Percentiles rank a stretch among this genome's conserved stretches.
These are phyloP conservation scores for Panaeolus papilionaceus DNA, from an alignment of 768 basidiomycete species.

Conservation along the genomic window DNA sequence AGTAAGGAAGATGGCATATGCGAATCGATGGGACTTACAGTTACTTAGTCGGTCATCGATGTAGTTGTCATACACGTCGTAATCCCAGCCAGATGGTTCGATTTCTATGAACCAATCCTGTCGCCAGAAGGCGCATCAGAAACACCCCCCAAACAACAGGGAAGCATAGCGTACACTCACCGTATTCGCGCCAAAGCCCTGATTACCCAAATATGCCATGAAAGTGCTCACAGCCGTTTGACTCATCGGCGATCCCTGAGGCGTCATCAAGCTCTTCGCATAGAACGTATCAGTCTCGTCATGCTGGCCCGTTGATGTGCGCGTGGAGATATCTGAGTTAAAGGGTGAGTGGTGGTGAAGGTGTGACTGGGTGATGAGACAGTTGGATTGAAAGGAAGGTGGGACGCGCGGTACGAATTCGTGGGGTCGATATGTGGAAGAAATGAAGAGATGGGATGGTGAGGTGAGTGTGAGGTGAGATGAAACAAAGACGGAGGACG, in stretches of 20 bases:
- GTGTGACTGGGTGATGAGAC: no score
- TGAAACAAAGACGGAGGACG: no score
- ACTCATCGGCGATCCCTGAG: slow-evolving; percentile 39
- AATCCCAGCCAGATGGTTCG: slow-evolving; percentile 34
- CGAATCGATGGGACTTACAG: slow-evolving; percentile 30
- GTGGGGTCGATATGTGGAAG: no score
- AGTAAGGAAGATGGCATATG: no score
- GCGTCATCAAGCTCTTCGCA: slow-evolving; percentile 48
- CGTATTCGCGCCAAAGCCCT: slow-evolving; percentile 38
- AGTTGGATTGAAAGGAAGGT: no score
- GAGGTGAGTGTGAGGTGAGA: no score
- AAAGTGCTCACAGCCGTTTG: slow-evolving; percentile 41
- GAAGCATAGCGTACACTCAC: slow-evolving; percentile 27
- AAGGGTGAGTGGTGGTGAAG: no score
- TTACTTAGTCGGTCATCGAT: slow-evolving; percentile 41
- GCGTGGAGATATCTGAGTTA: no score
- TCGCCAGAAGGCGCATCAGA: no score
- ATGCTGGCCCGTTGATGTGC: slow-evolving; percentile 13
- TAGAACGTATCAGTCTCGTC: slow-evolving; percentile 49
- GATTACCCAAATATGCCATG: slow-evolving; percentile 44
- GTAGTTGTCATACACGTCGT: slow-evolving; percentile 46
- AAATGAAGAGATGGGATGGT: no score
- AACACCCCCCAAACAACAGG: no score
- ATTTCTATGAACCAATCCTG: slow-evolving; percentile 35
- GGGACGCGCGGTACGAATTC: no score